Percentiles rank a stretch among this genome's conserved stretches.
phyloP scores from a whole-genome alignment of 1,139 yeast species.

The Geotrichum citri-aurantii region DNA sequence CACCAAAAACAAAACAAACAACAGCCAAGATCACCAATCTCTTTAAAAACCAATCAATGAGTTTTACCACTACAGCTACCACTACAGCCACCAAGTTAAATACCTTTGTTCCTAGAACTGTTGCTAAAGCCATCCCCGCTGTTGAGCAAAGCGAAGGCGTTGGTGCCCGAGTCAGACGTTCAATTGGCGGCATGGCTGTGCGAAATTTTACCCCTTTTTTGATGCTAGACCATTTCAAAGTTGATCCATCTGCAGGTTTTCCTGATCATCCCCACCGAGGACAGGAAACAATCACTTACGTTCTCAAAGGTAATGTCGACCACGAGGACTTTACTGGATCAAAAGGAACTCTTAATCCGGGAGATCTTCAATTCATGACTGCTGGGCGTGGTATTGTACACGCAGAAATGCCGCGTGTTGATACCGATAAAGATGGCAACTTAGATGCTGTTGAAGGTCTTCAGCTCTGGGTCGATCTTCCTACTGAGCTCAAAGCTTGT shows the following conservation, averaged over 20 bases:
- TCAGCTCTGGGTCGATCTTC: constrained; percentile 91
- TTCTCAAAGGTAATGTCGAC: constrained; percentile 70
- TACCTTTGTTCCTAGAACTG: constrained; percentile 44
- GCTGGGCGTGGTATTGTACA: constrained; percentile 89
- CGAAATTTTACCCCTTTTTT: constrained; percentile 78
- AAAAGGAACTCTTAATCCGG: constrained; percentile 69
- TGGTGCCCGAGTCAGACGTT: constrained; percentile 78
- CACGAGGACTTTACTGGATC: constrained; percentile 92
- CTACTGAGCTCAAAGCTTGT: constrained; percentile 57
- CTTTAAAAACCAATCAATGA: background rate
- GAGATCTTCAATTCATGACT: constrained; percentile 92
- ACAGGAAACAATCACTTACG: constrained; percentile 78
- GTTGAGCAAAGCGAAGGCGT: constrained; percentile 79
- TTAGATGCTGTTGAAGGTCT: constrained; percentile 50
- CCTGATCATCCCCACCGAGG: constrained; percentile 94
- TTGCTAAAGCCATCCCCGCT: constrained; percentile 57
- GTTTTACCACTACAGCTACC: background rate
- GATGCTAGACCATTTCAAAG: constrained; percentile 73
- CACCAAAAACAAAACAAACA: background rate
- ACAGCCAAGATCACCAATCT: background rate
- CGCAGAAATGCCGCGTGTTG: constrained; percentile 72
- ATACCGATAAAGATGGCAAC: constrained; percentile 40
- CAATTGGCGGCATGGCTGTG: constrained; percentile 64
- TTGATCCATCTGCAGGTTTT: constrained; percentile 67
- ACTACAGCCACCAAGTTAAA: background rate